Percentiles rank a stretch among this genome's conserved stretches.
Conservation (phyloP, 2,329 filamentous ascomycete genomes). For the Plectosphaerella cucumerina region DNA sequence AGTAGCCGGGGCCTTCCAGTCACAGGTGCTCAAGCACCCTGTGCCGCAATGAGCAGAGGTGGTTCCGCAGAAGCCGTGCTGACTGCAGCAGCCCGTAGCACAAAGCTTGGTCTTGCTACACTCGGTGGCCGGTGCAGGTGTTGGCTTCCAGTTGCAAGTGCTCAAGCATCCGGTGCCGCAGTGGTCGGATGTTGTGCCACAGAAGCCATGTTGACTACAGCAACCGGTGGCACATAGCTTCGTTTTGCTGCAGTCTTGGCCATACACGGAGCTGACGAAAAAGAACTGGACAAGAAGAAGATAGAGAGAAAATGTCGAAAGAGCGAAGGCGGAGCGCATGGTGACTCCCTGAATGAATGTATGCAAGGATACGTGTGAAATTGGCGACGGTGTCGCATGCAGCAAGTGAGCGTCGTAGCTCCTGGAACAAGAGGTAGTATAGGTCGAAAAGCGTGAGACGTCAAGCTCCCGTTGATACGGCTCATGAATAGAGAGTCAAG, state of each 20-base stretch:
- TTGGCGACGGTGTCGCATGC: no score
- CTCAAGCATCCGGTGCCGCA: neutral
- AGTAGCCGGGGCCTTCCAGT: conserved; percentile 1
- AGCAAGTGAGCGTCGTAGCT: no score
- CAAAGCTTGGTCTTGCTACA: neutral
- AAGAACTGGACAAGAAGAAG: neutral
- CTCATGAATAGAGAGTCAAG: no score
- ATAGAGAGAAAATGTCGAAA: neutral
- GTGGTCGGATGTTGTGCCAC: neutral
- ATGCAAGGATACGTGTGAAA: neutral
- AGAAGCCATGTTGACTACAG: neutral
- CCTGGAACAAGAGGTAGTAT: no score
- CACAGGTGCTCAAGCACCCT: conserved; percentile 4
- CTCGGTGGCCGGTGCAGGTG: conserved; percentile 3
- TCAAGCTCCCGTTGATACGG: no score
- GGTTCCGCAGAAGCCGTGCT: conserved; percentile 14
- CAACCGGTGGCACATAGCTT: neutral
- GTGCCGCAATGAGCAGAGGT: conserved; percentile 12
- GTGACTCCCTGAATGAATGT: neutral
- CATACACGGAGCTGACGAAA: neutral
- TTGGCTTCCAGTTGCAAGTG: neutral
- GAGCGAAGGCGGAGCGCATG: neutral
- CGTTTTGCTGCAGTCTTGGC: neutral
- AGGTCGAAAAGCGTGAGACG: no score
- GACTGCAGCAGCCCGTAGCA: conserved; percentile 12